Evolutionary conservation across 1,139 yeast species (phyloP).

Genomic region (Yamadazyma taylorii): DNA sequence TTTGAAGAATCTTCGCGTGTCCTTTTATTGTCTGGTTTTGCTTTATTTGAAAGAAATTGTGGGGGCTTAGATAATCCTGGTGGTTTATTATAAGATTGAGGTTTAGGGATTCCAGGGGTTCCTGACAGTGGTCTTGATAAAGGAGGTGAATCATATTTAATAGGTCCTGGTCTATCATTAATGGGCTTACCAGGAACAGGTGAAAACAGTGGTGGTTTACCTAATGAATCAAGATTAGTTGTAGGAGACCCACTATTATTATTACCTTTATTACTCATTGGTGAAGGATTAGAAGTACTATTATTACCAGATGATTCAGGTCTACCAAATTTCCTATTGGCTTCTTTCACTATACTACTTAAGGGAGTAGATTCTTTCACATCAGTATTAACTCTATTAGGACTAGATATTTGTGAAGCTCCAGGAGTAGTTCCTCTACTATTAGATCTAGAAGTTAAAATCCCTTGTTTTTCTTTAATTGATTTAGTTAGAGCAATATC

Average conservation of each 20-base stretch:
- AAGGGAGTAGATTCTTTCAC: constrained; percentile 7
- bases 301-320: constrained; percentile 3
- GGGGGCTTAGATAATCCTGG: constrained; percentile 31
- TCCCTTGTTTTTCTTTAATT: constrained; percentile 54
- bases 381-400: constrained; percentile 7
- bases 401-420: constrained; percentile 19
- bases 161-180: no score
- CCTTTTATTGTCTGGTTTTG: constrained; percentile 12
- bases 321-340: constrained; percentile 7
- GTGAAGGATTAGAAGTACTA: no score
- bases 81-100: constrained; percentile 26
- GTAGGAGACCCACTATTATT: no score
- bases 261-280: no score
- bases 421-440: constrained; percentile 33
- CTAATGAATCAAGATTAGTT: constrained; percentile 6
- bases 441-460: constrained; percentile 19
- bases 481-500: constrained; percentile 84
- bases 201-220: constrained; percentile 13
- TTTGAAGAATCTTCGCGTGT: constrained; percentile 4
- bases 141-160: background rate
- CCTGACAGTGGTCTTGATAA: constrained; percentile 6
- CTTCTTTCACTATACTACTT: constrained; percentile 12
- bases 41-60: constrained; percentile 32
- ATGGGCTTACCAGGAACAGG: background rate
- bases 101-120: constrained; percentile 13